phyloP scores from a whole-genome alignment of 257 asterid genomes.

The Misopates orontium region DNA sequence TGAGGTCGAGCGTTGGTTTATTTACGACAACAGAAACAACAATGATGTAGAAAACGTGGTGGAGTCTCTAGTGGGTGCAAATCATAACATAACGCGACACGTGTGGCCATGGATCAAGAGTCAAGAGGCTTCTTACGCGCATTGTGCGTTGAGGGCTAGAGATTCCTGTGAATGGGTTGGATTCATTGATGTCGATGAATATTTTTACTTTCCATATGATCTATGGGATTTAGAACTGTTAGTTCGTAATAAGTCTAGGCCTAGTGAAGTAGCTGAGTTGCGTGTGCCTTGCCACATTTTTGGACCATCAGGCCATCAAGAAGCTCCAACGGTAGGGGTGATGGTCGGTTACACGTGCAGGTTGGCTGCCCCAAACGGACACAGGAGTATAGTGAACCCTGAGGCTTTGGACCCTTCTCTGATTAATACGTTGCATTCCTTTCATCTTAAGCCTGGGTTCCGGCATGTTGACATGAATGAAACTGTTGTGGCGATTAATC shows the following conservation, averaged over 20 bases:
- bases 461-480: constrained; percentile 33
- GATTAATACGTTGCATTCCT: constrained; percentile 74
- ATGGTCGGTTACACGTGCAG: constrained; percentile 72
- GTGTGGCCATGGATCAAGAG: constrained; percentile 88
- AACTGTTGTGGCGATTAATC: constrained; percentile 58
- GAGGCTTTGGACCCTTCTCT: constrained; percentile 52
- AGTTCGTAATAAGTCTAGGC: constrained; percentile 27
- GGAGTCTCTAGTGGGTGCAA: constrained; percentile 23
- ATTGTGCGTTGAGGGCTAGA: constrained; percentile 65
- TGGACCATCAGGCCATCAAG: constrained; percentile 67
- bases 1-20: constrained; percentile 67
- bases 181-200: constrained; percentile 82
- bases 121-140: constrained; percentile 83
- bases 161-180: constrained; percentile 74
- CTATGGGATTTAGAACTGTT: constrained; percentile 29
- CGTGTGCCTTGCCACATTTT: constrained; percentile 57
- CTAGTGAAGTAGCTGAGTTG: constrained; percentile 44
- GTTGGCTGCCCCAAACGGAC: constrained; percentile 60
- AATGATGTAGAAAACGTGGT: constrained; percentile 44
- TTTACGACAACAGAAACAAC: too few relatives aligned
- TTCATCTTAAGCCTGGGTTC: constrained; percentile 48
- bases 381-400: constrained; percentile 72
- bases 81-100: constrained; percentile 41
- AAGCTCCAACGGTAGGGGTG: constrained; percentile 54
- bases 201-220: constrained; percentile 45